These are phyloP conservation scores for Hyaloperonospora arabidopsidis DNA, from an alignment of 352 stramenopile genomes.

Conservation along the genomic window DNA sequence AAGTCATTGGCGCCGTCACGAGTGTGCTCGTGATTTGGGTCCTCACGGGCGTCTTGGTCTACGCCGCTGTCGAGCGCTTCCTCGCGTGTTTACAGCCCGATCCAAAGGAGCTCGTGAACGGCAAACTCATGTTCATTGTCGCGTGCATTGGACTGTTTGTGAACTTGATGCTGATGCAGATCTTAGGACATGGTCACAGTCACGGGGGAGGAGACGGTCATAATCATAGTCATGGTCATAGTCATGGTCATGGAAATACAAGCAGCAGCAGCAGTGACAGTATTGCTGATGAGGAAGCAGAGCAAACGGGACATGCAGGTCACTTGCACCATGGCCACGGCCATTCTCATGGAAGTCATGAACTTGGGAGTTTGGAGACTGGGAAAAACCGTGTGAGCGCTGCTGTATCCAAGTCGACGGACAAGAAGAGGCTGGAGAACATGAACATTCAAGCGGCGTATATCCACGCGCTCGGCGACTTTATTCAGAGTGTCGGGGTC, in stretches of 20 bases:
- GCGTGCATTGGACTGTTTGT: conserved; percentile 92
- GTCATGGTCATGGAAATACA: conserved; percentile 23
- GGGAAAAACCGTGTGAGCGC: conserved; percentile 4
- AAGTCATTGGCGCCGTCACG: conserved; percentile 92
- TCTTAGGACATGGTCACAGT: conserved; percentile 79
- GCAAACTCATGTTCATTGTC: conserved; percentile 95
- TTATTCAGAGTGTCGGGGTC: conserved; percentile 95
- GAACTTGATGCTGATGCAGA: conserved; percentile 93
- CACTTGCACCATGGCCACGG: conserved; percentile 26
- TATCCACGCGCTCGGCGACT: conserved; percentile 95
- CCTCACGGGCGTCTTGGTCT: conserved; percentile 90
- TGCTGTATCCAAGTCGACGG: conserved; percentile 3
- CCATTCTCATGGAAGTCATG: conserved; percentile 25
- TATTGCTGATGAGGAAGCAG: conserved; percentile 20
- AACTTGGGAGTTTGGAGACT: conserved; percentile 27
- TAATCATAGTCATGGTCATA: conserved; percentile 25
- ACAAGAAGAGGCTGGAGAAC: conserved; percentile 71
- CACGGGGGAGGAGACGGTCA: conserved; percentile 43
- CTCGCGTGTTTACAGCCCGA: conserved; percentile 68
- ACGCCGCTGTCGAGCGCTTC: conserved; percentile 88
- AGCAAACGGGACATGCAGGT: too few species aligned
- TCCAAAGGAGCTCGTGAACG: conserved; percentile 85
- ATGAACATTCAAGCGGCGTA: conserved; percentile 95
- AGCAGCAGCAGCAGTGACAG: conserved; percentile 13
- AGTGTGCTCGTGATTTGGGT: conserved; percentile 91